phyloP scores from a whole-genome alignment of 2,329 filamentous ascomycete genomes.

The Aspergillus novoparasiticus region DNA sequence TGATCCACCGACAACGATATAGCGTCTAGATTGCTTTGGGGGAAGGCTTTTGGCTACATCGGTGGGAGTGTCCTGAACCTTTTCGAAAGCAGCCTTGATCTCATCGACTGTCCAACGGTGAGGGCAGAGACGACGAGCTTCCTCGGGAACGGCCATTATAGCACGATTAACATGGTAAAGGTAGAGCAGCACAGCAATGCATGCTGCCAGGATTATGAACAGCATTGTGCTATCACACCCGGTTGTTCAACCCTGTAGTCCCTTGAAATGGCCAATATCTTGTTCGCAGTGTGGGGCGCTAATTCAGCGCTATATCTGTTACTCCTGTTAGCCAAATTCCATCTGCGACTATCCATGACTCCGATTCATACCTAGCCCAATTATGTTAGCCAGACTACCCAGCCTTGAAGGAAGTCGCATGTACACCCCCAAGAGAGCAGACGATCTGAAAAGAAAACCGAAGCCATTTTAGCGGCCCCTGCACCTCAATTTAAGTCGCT shows the following conservation, averaged over 20 bases:
- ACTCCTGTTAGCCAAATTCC: not conserved
- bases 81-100: constrained; percentile 35
- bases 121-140: constrained; percentile 29
- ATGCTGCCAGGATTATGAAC: constrained; percentile 16
- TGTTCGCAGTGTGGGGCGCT: not conserved
- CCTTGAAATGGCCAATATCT: not conserved
- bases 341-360: not conserved
- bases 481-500: not conserved
- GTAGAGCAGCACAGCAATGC: constrained; percentile 25
- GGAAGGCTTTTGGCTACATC: constrained; percentile 39
- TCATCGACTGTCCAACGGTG: constrained; percentile 39
- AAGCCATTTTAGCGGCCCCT: not conserved
- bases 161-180: constrained; percentile 34
- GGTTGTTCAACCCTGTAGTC: not conserved
- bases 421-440: not conserved
- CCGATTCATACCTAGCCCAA: not conserved
- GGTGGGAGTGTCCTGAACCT: constrained; percentile 28
- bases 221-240: constrained; percentile 10
- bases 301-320: not conserved
- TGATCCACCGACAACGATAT: constrained; percentile 43
- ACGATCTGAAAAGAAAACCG: not conserved
- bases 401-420: not conserved
- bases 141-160: constrained; percentile 30
- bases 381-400: not conserved
- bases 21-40: constrained; percentile 40